Base-by-base conservation (phyloP, 805 yeast species). In the Candida namnaoensis region DNA sequence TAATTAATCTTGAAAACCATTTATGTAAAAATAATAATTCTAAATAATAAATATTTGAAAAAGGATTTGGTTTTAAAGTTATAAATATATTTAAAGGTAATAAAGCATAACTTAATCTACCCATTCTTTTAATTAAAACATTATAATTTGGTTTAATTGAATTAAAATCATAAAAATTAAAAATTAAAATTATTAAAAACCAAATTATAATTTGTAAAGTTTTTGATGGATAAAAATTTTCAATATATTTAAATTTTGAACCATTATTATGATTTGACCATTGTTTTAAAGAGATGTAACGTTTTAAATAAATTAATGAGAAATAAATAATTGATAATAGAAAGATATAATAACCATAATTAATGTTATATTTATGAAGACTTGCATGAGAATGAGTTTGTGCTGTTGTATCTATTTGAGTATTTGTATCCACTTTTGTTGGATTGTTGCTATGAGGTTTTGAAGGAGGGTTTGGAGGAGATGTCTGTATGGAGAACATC, bases 1-100 rank as follows among this genome's bases (percentile, higher is more conserved):
- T 53, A 23, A 81, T 70, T 2, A 78, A 34, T 44, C 91, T 63
- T 5, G 88, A 79, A 1, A 81, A 48, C 90, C 91, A 82, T 51
- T 81, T 82, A 54, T 84, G 95, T 8, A 83, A 50, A 15, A 66
- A 66, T 11, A 84, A 52, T 12, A 75, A 60, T 40, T 74, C 76
- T 44, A 80, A 56, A 51, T 84, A 84, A 40, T 72, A 51, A 53
- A 56, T 72, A 41, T 62, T 53, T 5, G 67, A 68, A 41, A 71
- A 53, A 34, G 72, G 71, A n/a, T 70, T 61, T 2, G 88, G 87
- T 42, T 81, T 65, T 12, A 81, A 50, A 2, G 75, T 76, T 14
- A 82, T 51, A 34, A 74, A 66, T 3, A 82, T 60, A 47, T 76
- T 76, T 32, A 83, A 57, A 0, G 88, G 82, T 3, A 79, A 56